These are phyloP conservation scores for Tricholoma hemisulphureum DNA, from an alignment of 768 basidiomycete species.

Conservation along the genomic window DNA sequence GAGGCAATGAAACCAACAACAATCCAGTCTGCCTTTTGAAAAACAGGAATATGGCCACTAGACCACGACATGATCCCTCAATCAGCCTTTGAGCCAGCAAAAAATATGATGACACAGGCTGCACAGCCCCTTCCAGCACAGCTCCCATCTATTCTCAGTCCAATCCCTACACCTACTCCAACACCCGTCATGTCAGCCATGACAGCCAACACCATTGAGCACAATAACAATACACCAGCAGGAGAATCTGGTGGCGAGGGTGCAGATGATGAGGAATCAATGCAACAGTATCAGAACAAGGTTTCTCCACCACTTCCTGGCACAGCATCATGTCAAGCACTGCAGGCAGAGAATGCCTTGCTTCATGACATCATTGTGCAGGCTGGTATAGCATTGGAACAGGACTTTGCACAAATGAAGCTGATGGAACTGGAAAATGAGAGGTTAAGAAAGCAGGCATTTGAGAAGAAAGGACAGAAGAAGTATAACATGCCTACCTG, in stretches of 20 bases:
- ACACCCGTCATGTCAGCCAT: not conserved
- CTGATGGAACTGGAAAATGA: slow-evolving; percentile 17
- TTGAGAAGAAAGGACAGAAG: slow-evolving; percentile 7
- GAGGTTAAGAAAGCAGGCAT: slow-evolving; percentile 8
- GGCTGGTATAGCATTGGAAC: slow-evolving; percentile 6
- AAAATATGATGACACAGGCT: slow-evolving; percentile 14
- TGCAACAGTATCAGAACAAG: not conserved
- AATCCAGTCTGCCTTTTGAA: not conserved
- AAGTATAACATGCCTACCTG: slow-evolving; percentile 3
- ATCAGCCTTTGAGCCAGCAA: slow-evolving; percentile 15
- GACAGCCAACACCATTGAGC: not conserved
- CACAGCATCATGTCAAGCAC: not conserved
- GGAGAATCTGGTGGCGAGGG: slow-evolving; percentile 1
- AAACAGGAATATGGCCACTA: slow-evolving; percentile 16
- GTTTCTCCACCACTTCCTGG: slow-evolving; percentile 3
- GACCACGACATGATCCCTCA: slow-evolving; percentile 9
- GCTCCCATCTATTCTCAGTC: slow-evolving; percentile 10
- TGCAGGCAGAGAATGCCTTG: slow-evolving; percentile 6
- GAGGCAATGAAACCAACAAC: not conserved
- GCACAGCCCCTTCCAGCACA: slow-evolving; percentile 11
- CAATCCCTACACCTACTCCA: not conserved
- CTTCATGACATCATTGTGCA: slow-evolving; percentile 4
- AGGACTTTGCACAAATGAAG: slow-evolving; percentile 10
- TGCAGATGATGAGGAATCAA: slow-evolving; percentile 1
- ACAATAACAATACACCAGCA: not conserved